Evolutionary conservation across 1,284 basidiomycete genomes (phyloP), one percentile per base, ranked within the genome.

Genomic region (Pseudozyma sp.): DNA sequence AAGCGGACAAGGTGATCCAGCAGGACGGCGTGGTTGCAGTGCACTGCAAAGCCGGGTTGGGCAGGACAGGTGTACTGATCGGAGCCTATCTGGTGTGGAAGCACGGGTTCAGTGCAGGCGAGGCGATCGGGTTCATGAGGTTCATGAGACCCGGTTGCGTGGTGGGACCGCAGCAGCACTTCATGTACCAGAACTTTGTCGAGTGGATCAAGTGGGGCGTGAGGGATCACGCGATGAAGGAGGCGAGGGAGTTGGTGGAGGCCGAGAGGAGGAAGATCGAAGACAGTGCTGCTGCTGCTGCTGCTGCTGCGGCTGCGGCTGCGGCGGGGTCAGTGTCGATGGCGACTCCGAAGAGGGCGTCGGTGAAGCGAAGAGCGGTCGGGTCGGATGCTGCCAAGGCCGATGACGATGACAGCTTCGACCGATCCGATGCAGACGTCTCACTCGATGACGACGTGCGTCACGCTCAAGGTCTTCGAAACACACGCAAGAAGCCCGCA

Each of bases 111-210:
- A 94, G 94, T n/a, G 95, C 96, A 0, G 90, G 91, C 60, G 97
- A 99, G 86, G 95, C 92, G 9, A 99, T 99, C 68, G 97, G 92
- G 0, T 98, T 94, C 85, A 99, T 99, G 97, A 91, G 97, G 24
- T 92, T 99, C 74, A 91, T 97, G 70, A 90, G 96, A 44, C 97
- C 96, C 0, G 94, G 94, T 2, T 94, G 94, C 84, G 95, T 98
- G 14, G 95, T 98, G 39, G 95, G 95, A 13, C 86, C 87, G 11
- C 87, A 88, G 61, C 88, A 90, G 82, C 96, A 97, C 83, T 99
- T 94, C 84, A 92, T 99, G 90, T 94, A 97, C 83, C 89, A 94
- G 80, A 97, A 81, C 49, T 76, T 75, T 51, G 62, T 68, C 46
- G 73, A 77, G 42, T 84, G 82, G 82, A 58, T 82, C 54, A 75